Evolutionary conservation across 2,329 filamentous ascomycete species (phyloP).

Genomic region (Trichoderma guizhouense): DNA sequence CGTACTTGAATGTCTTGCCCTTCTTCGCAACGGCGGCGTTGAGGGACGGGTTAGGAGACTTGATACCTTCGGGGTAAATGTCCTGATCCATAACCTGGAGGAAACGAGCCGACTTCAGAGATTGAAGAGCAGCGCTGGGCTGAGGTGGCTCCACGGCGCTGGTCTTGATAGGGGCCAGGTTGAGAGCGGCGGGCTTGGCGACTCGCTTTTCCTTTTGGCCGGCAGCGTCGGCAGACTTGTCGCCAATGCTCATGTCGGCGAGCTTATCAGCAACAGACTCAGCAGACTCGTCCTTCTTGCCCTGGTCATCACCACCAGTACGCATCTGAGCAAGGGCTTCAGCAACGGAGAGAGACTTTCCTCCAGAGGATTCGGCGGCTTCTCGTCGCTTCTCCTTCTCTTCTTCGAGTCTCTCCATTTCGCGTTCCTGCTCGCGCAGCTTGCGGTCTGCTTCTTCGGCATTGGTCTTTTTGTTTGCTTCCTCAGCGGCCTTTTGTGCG

Average conservation of each 20-base stretch:
- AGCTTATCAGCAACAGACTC: constrained; percentile 47
- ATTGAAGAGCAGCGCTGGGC: constrained; percentile 89
- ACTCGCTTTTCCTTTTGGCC: constrained; percentile 60
- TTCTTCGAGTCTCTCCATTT: constrained; percentile 71
- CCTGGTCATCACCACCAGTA: constrained; percentile 24
- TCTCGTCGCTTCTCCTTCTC: constrained; percentile 59
- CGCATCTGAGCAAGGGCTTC: constrained; percentile 47
- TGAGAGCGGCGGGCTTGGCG: constrained; percentile 80
- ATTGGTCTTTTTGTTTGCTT: constrained; percentile 40
- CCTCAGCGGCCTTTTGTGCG: constrained; percentile 50
- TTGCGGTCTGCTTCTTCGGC: constrained; percentile 60
- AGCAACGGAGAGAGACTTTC: constrained; percentile 46
- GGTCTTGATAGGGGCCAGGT: constrained; percentile 75
- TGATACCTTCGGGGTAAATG: constrained; percentile 78
- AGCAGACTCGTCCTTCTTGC: constrained; percentile 38
- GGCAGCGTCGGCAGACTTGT: constrained; percentile 44
- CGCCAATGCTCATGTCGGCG: constrained; percentile 48
- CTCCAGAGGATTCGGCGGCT: constrained; percentile 48
- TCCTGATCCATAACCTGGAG: constrained; percentile 74
- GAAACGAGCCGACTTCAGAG: constrained; percentile 87
- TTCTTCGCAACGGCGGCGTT: constrained; percentile 79
- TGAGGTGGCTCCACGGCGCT: constrained; percentile 87
- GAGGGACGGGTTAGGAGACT: constrained; percentile 85
- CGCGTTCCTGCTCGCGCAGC: constrained; percentile 68
- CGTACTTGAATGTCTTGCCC: constrained; percentile 85